Base-by-base conservation (phyloP, 257 asterid species). In the Nicotiana otophora region DNA sequence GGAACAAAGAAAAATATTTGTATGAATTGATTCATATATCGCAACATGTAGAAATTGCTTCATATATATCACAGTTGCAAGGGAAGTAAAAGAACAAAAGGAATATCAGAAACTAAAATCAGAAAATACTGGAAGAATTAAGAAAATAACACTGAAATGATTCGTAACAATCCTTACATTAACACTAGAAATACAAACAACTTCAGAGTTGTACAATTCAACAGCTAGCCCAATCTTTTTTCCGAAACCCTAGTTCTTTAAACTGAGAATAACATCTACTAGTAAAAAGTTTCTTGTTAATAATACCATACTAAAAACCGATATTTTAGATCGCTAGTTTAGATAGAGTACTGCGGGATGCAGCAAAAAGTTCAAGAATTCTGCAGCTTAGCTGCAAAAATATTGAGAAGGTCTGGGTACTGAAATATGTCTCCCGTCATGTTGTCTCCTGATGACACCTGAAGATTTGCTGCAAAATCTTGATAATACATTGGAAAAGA, bases 301-400 rank as follows among this genome's bases (percentile, higher is more conserved):
- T n/a, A 70, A 46, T 48, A 36, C 20, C 3, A 20, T 14, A 48
- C 14, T 48, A 51, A 1, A 14, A 74, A 7, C 5, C 7, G 28
- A 34, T 72, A 46, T 23, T 19, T 51, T 51, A n/a, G 26, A 58
- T 17, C 28, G 1, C 11, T n/a, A 26, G 9, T 14, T 48, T 30
- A 48, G 60, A 46, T 23, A 46, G 5, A 23, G 61, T 46, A 36
- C 64, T 26, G 63, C 46, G 16, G 17, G 26, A 26, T 1, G 64
- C 20, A 26, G 64, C 53, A 15, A 55, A 15, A 68, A 46, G 39
- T 65, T 84, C 70, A 86, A 60, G 89, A 84, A 83, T 88, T 87
- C 66, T 85, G 88, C 77, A 84, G 70, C 72, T 86, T 83, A 14
- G 88, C 86, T 16, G 89, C 77, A 10, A 85, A 86, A 3, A 82